Evolutionary conservation across 441 rosid species (phyloP), one percentile per base, ranked within the genome.

Genomic region (Aquilaria agallochum): DNA sequence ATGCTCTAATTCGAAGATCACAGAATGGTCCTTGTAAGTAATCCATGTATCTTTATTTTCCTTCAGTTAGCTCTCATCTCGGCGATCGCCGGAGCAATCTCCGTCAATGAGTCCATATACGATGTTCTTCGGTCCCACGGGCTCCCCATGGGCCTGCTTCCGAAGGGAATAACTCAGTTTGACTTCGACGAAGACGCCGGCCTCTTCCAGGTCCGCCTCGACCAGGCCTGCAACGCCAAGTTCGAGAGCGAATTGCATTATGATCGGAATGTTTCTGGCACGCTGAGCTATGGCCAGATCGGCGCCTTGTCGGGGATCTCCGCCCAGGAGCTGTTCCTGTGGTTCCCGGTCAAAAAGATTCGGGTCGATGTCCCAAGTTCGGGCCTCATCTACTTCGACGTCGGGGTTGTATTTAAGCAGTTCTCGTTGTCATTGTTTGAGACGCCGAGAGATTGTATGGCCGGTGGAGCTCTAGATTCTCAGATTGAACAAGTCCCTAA

Each of bases 331-430:
- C 70, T 95, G 13, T 95, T 92, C 65, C 71, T 95, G 52, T 95
- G 97, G 97, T 86, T 95, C 70, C 93, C 86, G 44, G 98, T 95
- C 4, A 88, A 82, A 70, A 84, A 78, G 50, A 86, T 95, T 46
- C 83, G 90, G 40, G 96, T 92, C 34, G 99, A 95, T 65, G 72
- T 89, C 1, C 98, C 98, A 0, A 85, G 89, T 69, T 92, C 99
- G 13, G 99, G 99, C 2, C 66, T 95, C n/a, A 95, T 95, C 3
- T 82, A 86, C 71, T 95, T 95, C 57, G 96, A 95, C 51, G 96
- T 92, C 11, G 96, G 97, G 49, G 96, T 91, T 56, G 87, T 92
- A 64, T 76, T 11, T 20, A 92, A 95, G 76, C 97, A 92, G 66
- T 92, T 86, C 59, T 75, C 96, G 0, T 64, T 95, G 71, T 95